A percentile compares a stretch with the other conserved stretches of the same genome.
Conservation (phyloP, 345 rosid genomes). For the Citrus glauca region DNA sequence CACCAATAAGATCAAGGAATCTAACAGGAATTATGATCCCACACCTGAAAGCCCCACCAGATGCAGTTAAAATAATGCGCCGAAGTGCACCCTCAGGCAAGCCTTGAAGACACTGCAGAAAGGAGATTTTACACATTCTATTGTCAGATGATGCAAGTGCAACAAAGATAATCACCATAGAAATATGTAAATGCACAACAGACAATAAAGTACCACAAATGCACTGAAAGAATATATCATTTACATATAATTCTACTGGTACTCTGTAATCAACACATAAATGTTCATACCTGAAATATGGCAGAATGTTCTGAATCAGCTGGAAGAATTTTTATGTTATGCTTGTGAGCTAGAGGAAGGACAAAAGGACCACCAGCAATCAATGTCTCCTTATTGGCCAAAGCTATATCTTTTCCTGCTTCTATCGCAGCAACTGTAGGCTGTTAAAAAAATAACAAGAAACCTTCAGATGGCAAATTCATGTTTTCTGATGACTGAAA, state of each 20-base stretch:
- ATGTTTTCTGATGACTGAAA: not conserved
- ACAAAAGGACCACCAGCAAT: conserved; percentile 98
- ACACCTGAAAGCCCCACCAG: conserved; percentile 99
- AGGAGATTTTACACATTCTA: conserved; percentile 10
- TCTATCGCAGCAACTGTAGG: conserved; percentile 98
- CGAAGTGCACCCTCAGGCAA: conserved; percentile 86
- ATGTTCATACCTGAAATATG: conserved; percentile 76
- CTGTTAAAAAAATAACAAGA: conserved; percentile 26
- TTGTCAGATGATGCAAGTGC: conserved; percentile 3
- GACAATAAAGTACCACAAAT: not conserved
- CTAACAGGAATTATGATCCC: conserved; percentile 22
- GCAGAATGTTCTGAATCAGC: conserved; percentile 99
- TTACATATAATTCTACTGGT: not conserved
- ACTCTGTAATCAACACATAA: not conserved
- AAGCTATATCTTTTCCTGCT: conserved; percentile 91
- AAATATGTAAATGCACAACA: not conserved
- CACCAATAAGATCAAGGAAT: conserved; percentile 1
- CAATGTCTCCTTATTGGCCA: conserved; percentile 97
- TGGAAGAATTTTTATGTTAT: conserved; percentile 91
- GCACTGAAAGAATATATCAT: not conserved
- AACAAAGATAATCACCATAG: not conserved
- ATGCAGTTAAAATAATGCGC: conserved; percentile 86
- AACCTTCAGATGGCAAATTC: conserved; percentile 8
- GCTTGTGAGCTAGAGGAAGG: conserved; percentile 89
- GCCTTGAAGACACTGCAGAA: conserved; percentile 91